phyloP scores from a whole-genome alignment of 2,329 filamentous ascomycete genomes.

The Fusarium foetens region DNA sequence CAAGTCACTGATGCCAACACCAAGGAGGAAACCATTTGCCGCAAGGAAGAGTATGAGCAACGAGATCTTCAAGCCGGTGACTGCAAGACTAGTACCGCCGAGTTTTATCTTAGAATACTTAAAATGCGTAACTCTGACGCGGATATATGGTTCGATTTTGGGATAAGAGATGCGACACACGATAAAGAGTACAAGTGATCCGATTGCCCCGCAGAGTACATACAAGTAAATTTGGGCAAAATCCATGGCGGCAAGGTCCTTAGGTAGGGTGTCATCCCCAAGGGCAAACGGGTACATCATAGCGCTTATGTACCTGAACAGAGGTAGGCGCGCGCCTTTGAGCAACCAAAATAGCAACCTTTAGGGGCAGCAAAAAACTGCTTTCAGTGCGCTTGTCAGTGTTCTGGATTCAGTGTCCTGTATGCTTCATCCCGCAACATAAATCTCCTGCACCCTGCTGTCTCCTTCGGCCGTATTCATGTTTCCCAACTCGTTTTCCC shows the following conservation, averaged over 20 bases:
- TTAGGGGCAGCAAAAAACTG: neutral
- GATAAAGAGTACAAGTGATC: neutral
- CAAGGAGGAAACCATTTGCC: neutral
- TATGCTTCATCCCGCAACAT: neutral
- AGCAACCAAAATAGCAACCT: neutral
- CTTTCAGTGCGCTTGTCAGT: neutral
- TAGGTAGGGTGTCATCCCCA: neutral
- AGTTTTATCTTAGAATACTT: neutral
- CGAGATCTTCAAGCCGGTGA: neutral
- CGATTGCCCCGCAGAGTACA: neutral
- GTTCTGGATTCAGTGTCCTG: neutral
- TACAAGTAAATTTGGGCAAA: neutral
- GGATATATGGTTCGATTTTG: neutral
- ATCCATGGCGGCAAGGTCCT: neutral
- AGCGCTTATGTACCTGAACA: neutral
- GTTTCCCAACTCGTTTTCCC: neutral
- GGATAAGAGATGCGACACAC: neutral
- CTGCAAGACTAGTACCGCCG: neutral
- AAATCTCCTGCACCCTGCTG: neutral
- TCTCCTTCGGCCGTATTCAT: neutral
- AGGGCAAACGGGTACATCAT: neutral
- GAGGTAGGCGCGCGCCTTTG: neutral
- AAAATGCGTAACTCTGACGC: neutral
- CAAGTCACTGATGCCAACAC: neutral
- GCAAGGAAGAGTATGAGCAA: neutral